Evolutionary conservation across 1,139 yeast species (phyloP), one percentile per base, ranked within the genome.

Genomic region (Protomyces macrosporus): DNA sequence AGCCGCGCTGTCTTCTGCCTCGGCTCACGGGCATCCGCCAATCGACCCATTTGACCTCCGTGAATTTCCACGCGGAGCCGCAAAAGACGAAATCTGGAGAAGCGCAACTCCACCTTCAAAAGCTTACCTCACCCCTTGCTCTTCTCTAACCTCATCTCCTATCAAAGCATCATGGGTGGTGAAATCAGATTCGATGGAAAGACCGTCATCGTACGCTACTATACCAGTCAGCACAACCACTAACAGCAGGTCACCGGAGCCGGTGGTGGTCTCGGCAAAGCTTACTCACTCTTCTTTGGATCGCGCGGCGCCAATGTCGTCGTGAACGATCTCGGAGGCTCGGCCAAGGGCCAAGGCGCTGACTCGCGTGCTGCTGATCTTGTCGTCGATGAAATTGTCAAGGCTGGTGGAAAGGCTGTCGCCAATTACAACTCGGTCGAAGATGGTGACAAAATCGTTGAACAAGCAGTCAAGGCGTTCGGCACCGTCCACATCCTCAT

Each of bases 191-290:
- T 60, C 56, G 71, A 69, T 67, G 70, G 68, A 50, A 69, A 67
- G 63, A 67, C 69, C 32, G 69, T 68, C 62, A 67, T 68, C 50
- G 59, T 36, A 36, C 45, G 60, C 6, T 6, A 5, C 23, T 30
- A 4, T 23, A n/a, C 16, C 55, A 7, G 30, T 10, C 14, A 39
- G 58, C 59, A 35, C 34, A 58, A 16, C 36, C 52, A 87, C 74
- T 97, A 90, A 60, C 97, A 90, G 42, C 83, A 90, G 68, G 85
- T 93, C 75, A 93, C 98, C 65, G 98, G 98, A 55, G 95, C 97
- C 60, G 98, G 98, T 69, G 98, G 97, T 71, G 98, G 98, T 50
- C 82, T 93, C 61, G 98, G 98, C 51, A 87, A 82, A 73, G 85
- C 85, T 63, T 93, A 93, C 76, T 96, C 97, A 32, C 78, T 89